Percentiles rank a stretch among this genome's conserved stretches.
Conservation (phyloP, 1,284 basidiomycete species). For the Microbotryum violaceum region DNA sequence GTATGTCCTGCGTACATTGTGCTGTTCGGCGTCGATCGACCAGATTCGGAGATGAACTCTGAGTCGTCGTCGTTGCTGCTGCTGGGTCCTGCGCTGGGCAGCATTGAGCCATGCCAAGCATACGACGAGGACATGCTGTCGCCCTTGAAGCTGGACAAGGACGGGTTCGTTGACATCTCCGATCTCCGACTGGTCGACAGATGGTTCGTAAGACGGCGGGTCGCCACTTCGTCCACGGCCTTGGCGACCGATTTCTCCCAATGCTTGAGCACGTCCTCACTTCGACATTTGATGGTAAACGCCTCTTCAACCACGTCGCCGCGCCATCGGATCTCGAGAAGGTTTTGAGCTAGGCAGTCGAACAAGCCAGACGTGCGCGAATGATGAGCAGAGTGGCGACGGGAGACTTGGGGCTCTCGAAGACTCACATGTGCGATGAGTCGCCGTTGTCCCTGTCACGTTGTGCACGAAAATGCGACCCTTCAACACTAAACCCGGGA, state of each 20-base stretch:
- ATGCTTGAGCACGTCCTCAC: slow-evolving; percentile 83
- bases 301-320: slow-evolving; percentile 67
- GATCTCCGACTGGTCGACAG: slow-evolving; percentile 28
- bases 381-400: background rate
- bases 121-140: background rate
- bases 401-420: no score
- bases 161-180: slow-evolving; percentile 27
- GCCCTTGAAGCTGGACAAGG: background rate
- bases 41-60: slow-evolving; percentile 19
- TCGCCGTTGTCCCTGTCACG: slow-evolving; percentile 67
- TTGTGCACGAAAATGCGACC: slow-evolving; percentile 97
- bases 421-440: slow-evolving; percentile 31
- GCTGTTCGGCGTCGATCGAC: slow-evolving; percentile 19
- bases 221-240: slow-evolving; percentile 62
- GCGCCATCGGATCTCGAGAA: slow-evolving; percentile 81
- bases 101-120: slow-evolving; percentile 10
- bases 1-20: background rate
- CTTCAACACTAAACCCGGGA: slow-evolving; percentile 67
- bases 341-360: slow-evolving; percentile 36
- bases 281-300: slow-evolving; percentile 86
- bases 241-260: slow-evolving; percentile 90
- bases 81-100: slow-evolving; percentile 11
- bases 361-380: background rate
- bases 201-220: slow-evolving; percentile 45
- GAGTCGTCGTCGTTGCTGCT: slow-evolving; percentile 24